These are phyloP conservation scores for Croton setiger DNA, from an alignment of 441 rosid genomes.

Conservation along the genomic window DNA sequence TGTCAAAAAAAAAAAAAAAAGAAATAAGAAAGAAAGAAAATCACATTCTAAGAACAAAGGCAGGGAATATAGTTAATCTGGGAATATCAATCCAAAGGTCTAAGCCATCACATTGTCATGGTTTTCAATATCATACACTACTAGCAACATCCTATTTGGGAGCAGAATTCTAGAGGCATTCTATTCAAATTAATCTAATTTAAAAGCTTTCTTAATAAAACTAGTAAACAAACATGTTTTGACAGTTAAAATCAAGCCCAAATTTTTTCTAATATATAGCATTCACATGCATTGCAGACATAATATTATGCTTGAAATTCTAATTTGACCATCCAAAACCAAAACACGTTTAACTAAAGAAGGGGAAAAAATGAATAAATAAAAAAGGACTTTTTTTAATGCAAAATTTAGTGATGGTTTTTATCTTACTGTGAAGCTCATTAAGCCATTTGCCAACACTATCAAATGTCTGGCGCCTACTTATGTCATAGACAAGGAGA, in stretches of 20 bases:
- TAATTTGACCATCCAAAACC: background rate
- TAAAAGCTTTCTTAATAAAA: background rate
- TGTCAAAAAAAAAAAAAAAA: too few species aligned
- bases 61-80: background rate
- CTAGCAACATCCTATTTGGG: background rate
- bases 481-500: slow-evolving; percentile 58
- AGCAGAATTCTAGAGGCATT: background rate
- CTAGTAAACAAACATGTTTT: background rate
- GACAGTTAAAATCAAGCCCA: background rate
- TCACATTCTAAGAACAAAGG: background rate
- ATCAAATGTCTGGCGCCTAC: slow-evolving; percentile 50
- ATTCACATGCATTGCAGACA: background rate
- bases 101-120: background rate
- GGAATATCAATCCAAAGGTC: background rate
- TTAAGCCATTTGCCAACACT: slow-evolving; percentile 60
- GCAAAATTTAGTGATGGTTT: background rate
- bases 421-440: slow-evolving; percentile 52
- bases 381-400: background rate
- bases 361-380: background rate
- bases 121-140: background rate
- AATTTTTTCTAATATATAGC: background rate
- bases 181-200: background rate
- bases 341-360: too few species aligned
- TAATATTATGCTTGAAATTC: background rate
- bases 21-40: background rate